Percentiles rank a stretch among this genome's conserved stretches.
Evolutionary conservation across 2,329 filamentous ascomycete genomes (phyloP).

Genomic region (Ramularia endophylla): DNA sequence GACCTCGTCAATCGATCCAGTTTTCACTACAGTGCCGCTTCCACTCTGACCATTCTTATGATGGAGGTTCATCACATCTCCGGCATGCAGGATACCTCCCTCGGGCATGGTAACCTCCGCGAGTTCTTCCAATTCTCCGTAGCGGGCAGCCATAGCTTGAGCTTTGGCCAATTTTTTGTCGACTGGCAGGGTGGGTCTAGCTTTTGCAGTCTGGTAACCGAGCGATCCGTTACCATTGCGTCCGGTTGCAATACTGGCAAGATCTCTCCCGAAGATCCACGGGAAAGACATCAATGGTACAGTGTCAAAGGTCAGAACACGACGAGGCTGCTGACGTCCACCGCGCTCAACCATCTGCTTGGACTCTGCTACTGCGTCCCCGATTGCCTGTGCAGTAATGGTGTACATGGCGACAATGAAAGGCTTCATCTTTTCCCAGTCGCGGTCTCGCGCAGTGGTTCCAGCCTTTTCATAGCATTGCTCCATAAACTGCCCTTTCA

Average conservation of each 20-base stretch:
- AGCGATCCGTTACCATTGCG: constrained; percentile 4
- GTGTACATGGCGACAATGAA: constrained; percentile 86
- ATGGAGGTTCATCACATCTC: too few species aligned
- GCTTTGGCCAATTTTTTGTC: too few species aligned
- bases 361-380: constrained; percentile 51
- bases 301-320: constrained; percentile 38
- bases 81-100: too few species aligned
- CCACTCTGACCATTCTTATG: too few species aligned
- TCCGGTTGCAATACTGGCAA: constrained; percentile 61
- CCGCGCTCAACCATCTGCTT: constrained; percentile 35
- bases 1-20: too few species aligned
- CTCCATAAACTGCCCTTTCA: constrained; percentile 65
- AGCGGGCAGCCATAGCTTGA: too few species aligned
- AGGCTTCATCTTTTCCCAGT: constrained; percentile 55
- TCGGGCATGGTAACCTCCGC: too few species aligned
- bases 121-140: too few species aligned
- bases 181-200: constrained; percentile 9
- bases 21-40: too few species aligned
- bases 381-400: constrained; percentile 67
- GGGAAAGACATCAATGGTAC: constrained; percentile 91
- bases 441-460: constrained; percentile 23
- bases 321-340: constrained; percentile 32
- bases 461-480: constrained; percentile 62
- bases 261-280: constrained; percentile 74
- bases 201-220: constrained; percentile 4